Base-by-base conservation (phyloP, 768 basidiomycete genomes). In the Hericium erinaceus region DNA sequence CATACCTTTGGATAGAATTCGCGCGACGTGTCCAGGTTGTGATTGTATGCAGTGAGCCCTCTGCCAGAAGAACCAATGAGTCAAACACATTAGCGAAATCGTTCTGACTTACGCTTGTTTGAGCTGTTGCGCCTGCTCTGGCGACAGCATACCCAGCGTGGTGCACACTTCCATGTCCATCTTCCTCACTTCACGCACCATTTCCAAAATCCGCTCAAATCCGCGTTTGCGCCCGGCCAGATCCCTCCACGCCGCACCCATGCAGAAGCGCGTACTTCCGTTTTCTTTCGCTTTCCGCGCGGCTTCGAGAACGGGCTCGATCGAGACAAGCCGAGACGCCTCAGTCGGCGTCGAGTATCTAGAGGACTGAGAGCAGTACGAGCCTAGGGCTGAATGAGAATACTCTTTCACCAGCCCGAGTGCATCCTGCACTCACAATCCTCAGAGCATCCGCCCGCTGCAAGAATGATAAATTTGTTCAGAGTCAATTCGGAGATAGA, bases 101-200 rank as follows among this genome's bases (percentile, higher is more conserved):
- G 26, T 28, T 38, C 28, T 62, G 33, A 51, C 87, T 63, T 70
- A 91, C 89, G 95, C 95, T 74, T 94, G 85, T 71, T 98, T 98
- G 60, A 99, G 78, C 65, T 87, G 87, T 61, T 76, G 76, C 24
- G 95, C 95, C 72, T 99, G 95, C 58, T 94, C 92, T 22, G 94
- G 90, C 11, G 85, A 83, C 50, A 99, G 78, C 95, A 99, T 98
- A 49, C 95, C 95, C 33, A 99, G 82, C 4, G 95, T 99, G 44
- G 95, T 98, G 76, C 95, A 99, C 24, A 99, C 95, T 73, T 99
- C 95, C 95, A 99, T 97, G 41, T 87, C 95, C 91, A 98, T 94
- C 18, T 82, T 89, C 62, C 95, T 84, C 69, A 92, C 84, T 70
- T 91, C 81, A 39, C 79, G 77, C 57, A 98, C 95, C 94, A 98